Percentiles rank a stretch among this genome's conserved stretches.
phyloP scores from a whole-genome alignment of 257 asterid species.

The Solanum lignicaule region DNA sequence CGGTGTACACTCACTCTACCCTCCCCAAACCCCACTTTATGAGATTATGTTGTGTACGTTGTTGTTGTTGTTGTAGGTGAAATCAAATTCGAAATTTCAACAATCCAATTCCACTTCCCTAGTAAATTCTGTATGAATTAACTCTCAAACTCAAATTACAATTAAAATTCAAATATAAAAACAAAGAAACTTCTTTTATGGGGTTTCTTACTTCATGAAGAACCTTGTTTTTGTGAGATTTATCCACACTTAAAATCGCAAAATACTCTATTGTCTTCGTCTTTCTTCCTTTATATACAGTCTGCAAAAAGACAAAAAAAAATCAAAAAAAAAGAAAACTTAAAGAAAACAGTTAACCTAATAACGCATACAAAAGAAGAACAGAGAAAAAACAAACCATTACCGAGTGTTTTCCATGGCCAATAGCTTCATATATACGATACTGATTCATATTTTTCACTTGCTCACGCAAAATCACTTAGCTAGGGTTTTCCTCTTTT shows the following conservation, averaged over 20 bases:
- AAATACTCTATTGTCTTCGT: too few relatives aligned
- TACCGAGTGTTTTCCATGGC: constrained; percentile 86
- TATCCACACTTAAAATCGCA: too few relatives aligned
- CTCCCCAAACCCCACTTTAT: too few relatives aligned
- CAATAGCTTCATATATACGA: constrained; percentile 80
- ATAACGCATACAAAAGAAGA: background rate
- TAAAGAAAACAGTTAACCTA: background rate
- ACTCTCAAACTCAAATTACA: background rate
- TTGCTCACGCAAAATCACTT: background rate
- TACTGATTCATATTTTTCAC: constrained; percentile 26
- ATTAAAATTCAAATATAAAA: background rate
- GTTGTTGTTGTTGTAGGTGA: too few relatives aligned
- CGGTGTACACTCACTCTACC: too few relatives aligned
- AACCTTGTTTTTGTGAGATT: too few relatives aligned
- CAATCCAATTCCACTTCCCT: background rate
- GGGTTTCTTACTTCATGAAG: too few relatives aligned
- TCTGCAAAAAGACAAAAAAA: constrained; percentile 25
- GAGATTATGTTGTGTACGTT: too few relatives aligned
- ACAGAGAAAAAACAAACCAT: background rate
- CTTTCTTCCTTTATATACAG: constrained; percentile 1
- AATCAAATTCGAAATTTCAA: background rate
- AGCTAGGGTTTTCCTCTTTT: too few relatives aligned
- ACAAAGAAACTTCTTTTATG: background rate
- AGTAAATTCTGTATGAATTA: background rate
- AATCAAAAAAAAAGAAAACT: background rate